Base-by-base conservation (phyloP, 768 basidiomycete species). In the Auriscalpium vulgare region DNA sequence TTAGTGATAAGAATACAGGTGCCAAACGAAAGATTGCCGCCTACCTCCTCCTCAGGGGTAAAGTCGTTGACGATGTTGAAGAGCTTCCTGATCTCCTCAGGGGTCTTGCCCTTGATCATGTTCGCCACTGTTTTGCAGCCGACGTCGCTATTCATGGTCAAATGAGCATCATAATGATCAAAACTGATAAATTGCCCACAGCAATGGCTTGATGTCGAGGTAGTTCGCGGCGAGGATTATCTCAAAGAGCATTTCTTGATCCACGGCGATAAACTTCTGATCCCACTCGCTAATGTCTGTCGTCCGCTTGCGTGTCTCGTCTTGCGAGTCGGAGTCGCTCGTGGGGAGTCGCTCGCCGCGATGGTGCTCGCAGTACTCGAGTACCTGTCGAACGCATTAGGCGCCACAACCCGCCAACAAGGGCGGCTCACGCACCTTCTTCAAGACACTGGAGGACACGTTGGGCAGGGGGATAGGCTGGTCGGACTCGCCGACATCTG, bases 81-180 rank as follows among this genome's bases (percentile, higher is more conserved):
- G 53, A 98, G 82, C 68, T 97, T 97, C 56, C 95, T 87, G 63
- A 99, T 98, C 75, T 98, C 97, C 71, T 98, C 97, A 21, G 97
- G 97, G 4, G 95, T 95, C 82, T 99, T 99, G 37, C 97, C 97
- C 78, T 99, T 98, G 82, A 99, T 98, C 97, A 98, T 99, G 80
- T 98, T 98, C 13, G 97, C 97, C 5, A 97, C 95, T 4, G 93
- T 97, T 79, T 97, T 95, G 83, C 95, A 97, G 1, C 95, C 95
- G 57, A 97, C 92, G 67, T 97, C 95, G 62, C 93, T 95, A 62
- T 38, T 34, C 2, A 35, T 37, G 44, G 8, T 14, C 10, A 35
- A 14, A 17, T 54, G 34, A 36, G 40, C n/a, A 19, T 35, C 34
- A 51, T 58, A 37, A 16, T 51, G 16, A 65, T 48, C 21, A 55